phyloP scores from a whole-genome alignment of 805 yeast genomes.

The Hanseniaspora valbyensis region DNA sequence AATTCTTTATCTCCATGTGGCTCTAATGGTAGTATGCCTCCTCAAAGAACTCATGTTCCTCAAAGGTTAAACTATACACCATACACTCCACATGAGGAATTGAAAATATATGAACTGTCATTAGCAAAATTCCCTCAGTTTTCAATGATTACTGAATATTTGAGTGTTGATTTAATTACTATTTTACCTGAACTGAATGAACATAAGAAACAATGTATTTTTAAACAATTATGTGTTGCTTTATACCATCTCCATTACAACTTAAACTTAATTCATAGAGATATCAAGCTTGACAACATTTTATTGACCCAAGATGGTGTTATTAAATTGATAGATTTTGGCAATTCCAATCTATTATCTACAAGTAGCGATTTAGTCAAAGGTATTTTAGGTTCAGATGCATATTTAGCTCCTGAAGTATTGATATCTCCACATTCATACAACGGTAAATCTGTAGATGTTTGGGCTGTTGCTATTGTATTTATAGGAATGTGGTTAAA shows the following conservation, averaged over 20 bases:
- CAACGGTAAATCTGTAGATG: constrained; percentile 80
- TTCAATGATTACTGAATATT: constrained; percentile 74
- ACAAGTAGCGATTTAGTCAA: constrained; percentile 36
- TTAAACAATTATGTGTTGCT: constrained; percentile 69
- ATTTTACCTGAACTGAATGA: constrained; percentile 47
- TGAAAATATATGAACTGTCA: constrained; percentile 10
- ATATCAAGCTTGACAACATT: constrained; percentile 84
- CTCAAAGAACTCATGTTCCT: neutral
- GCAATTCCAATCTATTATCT: constrained; percentile 66
- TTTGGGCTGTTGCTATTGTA: constrained; percentile 90
- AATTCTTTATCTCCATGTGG: neutral
- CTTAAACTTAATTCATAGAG: constrained; percentile 81
- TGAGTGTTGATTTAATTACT: constrained; percentile 84
- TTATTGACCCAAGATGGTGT: constrained; percentile 68
- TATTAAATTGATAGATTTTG: constrained; percentile 83
- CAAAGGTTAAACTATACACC: constrained; percentile 10
- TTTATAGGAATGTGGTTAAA: constrained; percentile 81
- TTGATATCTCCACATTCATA: constrained; percentile 38
- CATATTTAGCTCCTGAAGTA: constrained; percentile 90
- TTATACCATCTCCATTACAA: constrained; percentile 61
- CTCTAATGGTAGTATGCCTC: neutral
- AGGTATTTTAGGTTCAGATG: constrained; percentile 93
- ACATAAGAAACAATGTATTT: constrained; percentile 69
- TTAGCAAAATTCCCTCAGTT: constrained; percentile 14
- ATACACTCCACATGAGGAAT: constrained; percentile 14